These are phyloP conservation scores for Paramecium sexaurelia DNA, from an alignment of 73 alveolate genomes.

Conservation along the genomic window DNA sequence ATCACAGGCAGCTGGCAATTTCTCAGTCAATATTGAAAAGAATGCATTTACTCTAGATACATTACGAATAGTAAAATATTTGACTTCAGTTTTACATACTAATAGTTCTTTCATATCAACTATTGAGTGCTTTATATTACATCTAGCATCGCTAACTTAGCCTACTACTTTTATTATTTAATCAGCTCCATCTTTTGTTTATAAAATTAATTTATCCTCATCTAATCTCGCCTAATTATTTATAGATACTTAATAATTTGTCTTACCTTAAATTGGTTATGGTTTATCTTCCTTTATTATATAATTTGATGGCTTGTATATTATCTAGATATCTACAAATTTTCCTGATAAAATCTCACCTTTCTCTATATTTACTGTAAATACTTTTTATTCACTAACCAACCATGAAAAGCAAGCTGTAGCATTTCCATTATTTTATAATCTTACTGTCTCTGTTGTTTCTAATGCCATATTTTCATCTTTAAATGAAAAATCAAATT, in stretches of 20 bases:
- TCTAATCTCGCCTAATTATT: slow-evolving; percentile 71
- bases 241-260: not conserved
- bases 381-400: slow-evolving; percentile 44
- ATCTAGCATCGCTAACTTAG: slow-evolving; percentile 87
- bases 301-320: slow-evolving; percentile 47
- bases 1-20: slow-evolving; percentile 77
- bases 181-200: slow-evolving; percentile 87
- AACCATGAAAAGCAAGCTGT: slow-evolving; percentile 55
- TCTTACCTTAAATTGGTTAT: not conserved
- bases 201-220: slow-evolving; percentile 84
- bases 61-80: slow-evolving; percentile 81
- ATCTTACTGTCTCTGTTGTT: slow-evolving; percentile 23
- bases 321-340: not conserved
- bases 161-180: slow-evolving; percentile 87
- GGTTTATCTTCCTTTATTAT: slow-evolving; percentile 50
- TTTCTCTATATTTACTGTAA: not conserved
- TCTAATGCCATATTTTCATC: slow-evolving; percentile 56
- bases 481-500: not conserved
- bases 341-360: not conserved
- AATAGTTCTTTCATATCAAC: slow-evolving; percentile 85
- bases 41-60: slow-evolving; percentile 82
- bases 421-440: slow-evolving; percentile 64
- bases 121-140: slow-evolving; percentile 75
- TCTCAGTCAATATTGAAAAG: slow-evolving; percentile 75
- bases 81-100: slow-evolving; percentile 85